Evolutionary conservation across 2,329 filamentous ascomycete genomes (phyloP).

Genomic region (Stagonosporopsis rhizophila): DNA sequence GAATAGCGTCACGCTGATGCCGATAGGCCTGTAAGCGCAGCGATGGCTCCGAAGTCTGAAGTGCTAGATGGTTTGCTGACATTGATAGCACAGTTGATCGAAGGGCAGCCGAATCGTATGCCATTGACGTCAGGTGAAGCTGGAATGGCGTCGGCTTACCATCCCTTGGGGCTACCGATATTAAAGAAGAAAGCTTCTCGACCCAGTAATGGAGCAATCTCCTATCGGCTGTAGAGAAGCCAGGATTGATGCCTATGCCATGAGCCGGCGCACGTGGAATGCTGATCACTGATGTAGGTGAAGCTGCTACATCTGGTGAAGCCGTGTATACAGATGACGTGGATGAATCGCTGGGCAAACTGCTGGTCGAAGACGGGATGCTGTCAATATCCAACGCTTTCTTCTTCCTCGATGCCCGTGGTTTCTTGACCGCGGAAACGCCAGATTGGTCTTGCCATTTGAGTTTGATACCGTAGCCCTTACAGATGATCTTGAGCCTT

Average conservation of each 20-base stretch:
- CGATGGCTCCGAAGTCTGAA: constrained; percentile 27
- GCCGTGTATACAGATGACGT: constrained; percentile 11
- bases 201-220: constrained; percentile 41
- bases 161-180: constrained; percentile 35
- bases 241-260: constrained; percentile 13
- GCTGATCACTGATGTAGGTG: constrained; percentile 19
- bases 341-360: constrained; percentile 21
- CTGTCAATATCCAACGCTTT: constrained; percentile 9
- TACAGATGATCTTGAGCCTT: constrained; percentile 39
- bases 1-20: constrained; percentile 40
- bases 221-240: constrained; percentile 29
- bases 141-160: constrained; percentile 35
- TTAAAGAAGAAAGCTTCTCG: constrained; percentile 33
- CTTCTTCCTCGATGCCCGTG: constrained; percentile 27
- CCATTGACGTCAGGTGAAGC: constrained; percentile 39
- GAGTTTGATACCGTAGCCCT: constrained; percentile 40
- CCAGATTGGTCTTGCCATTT: constrained; percentile 37
- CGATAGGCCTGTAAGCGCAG: constrained; percentile 36
- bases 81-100: constrained; percentile 43
- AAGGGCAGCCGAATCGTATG: constrained; percentile 33
- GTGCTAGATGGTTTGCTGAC: constrained; percentile 40
- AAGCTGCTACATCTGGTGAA: constrained; percentile 6
- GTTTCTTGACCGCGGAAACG: constrained; percentile 21
- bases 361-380: constrained; percentile 24
- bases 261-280: constrained; percentile 14